Conservation (phyloP, 73 alveolate genomes). For the Paramecium caudatum region DNA sequence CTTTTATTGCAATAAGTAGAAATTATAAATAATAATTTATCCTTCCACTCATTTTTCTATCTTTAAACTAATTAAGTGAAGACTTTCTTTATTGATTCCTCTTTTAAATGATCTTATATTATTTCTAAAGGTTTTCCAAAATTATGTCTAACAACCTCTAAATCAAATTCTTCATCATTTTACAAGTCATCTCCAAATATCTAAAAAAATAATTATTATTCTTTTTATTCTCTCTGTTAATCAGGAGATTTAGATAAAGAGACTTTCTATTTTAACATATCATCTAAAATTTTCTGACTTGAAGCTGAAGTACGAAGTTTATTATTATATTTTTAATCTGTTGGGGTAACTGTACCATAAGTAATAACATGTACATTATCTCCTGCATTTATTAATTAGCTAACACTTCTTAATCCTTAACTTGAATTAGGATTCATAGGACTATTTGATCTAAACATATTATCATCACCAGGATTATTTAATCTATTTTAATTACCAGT, state of each 20-base stretch:
- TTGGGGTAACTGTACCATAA: conserved; percentile 24
- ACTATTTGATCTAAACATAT: neutral
- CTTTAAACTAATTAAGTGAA: conserved; percentile 30
- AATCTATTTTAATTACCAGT: neutral
- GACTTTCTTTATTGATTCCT: conserved; percentile 43
- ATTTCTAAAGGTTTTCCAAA: conserved; percentile 55
- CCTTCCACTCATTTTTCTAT: conserved; percentile 38
- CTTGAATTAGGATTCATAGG: conserved; percentile 24
- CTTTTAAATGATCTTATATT: conserved; percentile 52
- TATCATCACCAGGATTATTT: neutral
- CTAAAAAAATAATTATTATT: conserved; percentile 4
- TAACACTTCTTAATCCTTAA: conserved; percentile 32
- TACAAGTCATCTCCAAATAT: conserved; percentile 33
- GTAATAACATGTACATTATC: conserved; percentile 23
- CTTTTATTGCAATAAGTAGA: neutral
- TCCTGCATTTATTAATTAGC: conserved; percentile 20
- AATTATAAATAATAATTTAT: neutral
- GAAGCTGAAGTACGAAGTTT: neutral
- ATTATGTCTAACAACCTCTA: conserved; percentile 14
- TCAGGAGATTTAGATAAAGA: neutral
- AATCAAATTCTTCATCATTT: conserved; percentile 53
- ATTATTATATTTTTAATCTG: neutral
- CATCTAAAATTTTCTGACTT: conserved; percentile 32
- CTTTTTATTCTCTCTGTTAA: conserved; percentile 27
- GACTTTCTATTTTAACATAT: conserved; percentile 39